phyloP scores from a whole-genome alignment of 768 basidiomycete genomes.

The Hericium coralloides region DNA sequence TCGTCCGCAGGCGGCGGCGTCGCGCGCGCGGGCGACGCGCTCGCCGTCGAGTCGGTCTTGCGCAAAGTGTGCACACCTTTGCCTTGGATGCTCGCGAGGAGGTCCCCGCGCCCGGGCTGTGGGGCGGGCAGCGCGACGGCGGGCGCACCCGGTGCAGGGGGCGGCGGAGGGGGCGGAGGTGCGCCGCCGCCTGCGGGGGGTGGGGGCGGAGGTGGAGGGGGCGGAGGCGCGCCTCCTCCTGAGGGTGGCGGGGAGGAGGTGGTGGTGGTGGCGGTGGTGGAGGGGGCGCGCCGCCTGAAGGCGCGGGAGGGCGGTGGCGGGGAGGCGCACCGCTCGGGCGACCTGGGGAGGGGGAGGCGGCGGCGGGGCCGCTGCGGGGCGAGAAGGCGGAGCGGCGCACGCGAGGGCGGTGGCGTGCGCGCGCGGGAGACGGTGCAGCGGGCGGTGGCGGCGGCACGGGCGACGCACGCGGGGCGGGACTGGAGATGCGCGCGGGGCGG shows the following conservation, averaged over 20 bases:
- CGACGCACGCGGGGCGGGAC: constrained; percentile 17
- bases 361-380: constrained; percentile 19
- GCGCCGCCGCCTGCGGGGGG: constrained; percentile 14
- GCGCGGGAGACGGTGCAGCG: constrained; percentile 25
- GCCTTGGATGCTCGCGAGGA: constrained; percentile 78
- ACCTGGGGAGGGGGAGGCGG: constrained; percentile 20
- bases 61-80: constrained; percentile 64
- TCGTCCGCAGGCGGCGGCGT: constrained; percentile 21
- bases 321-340: constrained; percentile 21
- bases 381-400: not conserved
- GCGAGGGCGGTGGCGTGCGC: constrained; percentile 25
- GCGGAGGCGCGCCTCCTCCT: constrained; percentile 21
- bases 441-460: constrained; percentile 23
- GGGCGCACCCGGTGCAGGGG: constrained; percentile 26
- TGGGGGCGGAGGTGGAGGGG: constrained; percentile 33
- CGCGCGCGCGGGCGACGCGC: constrained; percentile 17
- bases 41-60: constrained; percentile 36
- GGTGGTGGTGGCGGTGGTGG: constrained; percentile 22
- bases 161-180: constrained; percentile 37
- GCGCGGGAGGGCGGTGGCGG: constrained; percentile 24
- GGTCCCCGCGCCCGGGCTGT: constrained; percentile 51
- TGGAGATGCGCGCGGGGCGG: constrained; percentile 24
- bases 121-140: constrained; percentile 33
- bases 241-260: constrained; percentile 19
- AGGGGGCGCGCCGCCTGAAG: constrained; percentile 10